phyloP scores from a whole-genome alignment of 139 green algal genomes.

The Chlamydomonas urium region DNA sequence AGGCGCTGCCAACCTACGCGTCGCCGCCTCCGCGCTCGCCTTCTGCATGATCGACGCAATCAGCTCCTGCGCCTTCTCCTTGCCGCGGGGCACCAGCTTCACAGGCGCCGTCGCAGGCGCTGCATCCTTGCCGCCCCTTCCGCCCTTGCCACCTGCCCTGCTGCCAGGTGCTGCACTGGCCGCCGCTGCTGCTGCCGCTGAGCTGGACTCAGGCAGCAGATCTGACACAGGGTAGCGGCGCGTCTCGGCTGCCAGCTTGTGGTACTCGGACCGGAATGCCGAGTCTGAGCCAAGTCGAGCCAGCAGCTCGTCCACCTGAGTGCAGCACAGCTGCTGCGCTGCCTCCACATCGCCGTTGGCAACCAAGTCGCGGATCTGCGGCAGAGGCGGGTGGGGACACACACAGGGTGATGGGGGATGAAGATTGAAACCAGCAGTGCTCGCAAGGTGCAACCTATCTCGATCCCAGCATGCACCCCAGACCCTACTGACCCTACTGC shows the following conservation, averaged over 20 bases:
- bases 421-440: no score
- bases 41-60: slow-evolving; percentile 43
- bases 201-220: slow-evolving; percentile 39
- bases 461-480: no score
- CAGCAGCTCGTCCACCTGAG: slow-evolving; percentile 25
- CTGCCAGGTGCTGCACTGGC: background rate
- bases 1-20: background rate
- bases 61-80: slow-evolving; percentile 43
- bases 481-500: no score
- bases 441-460: no score
- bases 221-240: slow-evolving; percentile 46
- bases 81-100: slow-evolving; percentile 28
- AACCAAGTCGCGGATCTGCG: slow-evolving; percentile 46
- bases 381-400: background rate
- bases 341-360: slow-evolving; percentile 39
- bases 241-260: slow-evolving; percentile 41
- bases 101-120: background rate
- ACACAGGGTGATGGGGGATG: no score
- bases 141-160: background rate
- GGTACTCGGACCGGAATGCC: slow-evolving; percentile 39
- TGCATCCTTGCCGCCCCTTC: slow-evolving; percentile 4
- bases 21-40: background rate
- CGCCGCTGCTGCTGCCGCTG: slow-evolving; percentile 8
- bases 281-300: slow-evolving; percentile 29
- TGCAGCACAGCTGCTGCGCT: slow-evolving; percentile 22